Evolutionary conservation across 1,284 basidiomycete species (phyloP).

Genomic region (Wolfiporia cocos): DNA sequence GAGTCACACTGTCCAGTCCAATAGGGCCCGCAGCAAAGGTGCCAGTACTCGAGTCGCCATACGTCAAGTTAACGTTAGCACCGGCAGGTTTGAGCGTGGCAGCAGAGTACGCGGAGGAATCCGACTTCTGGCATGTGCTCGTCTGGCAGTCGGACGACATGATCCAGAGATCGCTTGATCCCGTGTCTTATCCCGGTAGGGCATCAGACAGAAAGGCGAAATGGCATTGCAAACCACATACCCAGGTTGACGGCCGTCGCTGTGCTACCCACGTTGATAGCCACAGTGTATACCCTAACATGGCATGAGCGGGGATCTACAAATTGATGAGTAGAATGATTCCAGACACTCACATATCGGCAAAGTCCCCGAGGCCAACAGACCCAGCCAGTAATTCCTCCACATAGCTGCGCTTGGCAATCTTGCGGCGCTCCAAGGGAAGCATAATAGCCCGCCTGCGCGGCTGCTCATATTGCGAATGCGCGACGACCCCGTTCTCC

Average conservation of each 20-base stretch:
- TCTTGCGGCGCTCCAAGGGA: slow-evolving; percentile 1
- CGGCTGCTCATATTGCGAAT: neutral
- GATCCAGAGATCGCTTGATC: slow-evolving; percentile 28
- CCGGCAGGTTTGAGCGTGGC: slow-evolving; percentile 23
- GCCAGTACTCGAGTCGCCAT: slow-evolving; percentile 32
- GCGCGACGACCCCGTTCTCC: neutral
- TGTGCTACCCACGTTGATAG: slow-evolving; percentile 22
- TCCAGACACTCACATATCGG: slow-evolving; percentile 6
- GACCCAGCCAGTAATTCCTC: slow-evolving; percentile 7
- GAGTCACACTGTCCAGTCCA: slow-evolving; percentile 27
- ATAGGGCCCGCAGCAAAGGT: slow-evolving; percentile 31
- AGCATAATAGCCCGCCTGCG: slow-evolving; percentile 1
- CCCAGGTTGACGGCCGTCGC: slow-evolving; percentile 25
- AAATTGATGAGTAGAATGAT: neutral
- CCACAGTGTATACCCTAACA: slow-evolving; percentile 24
- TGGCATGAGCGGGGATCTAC: neutral
- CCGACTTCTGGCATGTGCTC: slow-evolving; percentile 15
- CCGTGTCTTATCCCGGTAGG: slow-evolving; percentile 19
- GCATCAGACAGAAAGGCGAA: neutral
- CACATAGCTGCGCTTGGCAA: slow-evolving; percentile 1
- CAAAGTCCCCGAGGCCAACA: slow-evolving; percentile 7
- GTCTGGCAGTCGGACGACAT: slow-evolving; percentile 23
- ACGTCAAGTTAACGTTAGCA: slow-evolving; percentile 23
- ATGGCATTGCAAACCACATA: slow-evolving; percentile 9
- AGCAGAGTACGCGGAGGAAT: slow-evolving; percentile 18